Evolutionary conservation across 1,139 yeast genomes (phyloP).

Genomic region (Protomyces inundatus): DNA sequence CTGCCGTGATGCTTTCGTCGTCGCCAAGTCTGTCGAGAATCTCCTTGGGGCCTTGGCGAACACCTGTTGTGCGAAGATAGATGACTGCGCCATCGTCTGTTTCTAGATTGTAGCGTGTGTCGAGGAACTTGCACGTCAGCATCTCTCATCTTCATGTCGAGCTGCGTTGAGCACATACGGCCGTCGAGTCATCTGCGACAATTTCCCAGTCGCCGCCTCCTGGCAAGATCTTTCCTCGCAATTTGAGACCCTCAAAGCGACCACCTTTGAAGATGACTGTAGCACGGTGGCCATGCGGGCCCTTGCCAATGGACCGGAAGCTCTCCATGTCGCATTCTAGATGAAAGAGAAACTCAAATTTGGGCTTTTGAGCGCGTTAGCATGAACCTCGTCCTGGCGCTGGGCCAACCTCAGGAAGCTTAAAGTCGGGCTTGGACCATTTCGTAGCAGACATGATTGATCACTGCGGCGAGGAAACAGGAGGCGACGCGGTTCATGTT

Average conservation of each 20-base stretch:
- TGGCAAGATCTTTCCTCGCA: constrained; percentile 12
- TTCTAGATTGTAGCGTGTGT: constrained; percentile 18
- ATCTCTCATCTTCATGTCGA: not conserved
- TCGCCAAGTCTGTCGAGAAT: constrained; percentile 20
- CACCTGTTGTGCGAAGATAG: constrained; percentile 18
- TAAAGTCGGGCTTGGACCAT: constrained; percentile 12
- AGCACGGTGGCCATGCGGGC: constrained; percentile 22
- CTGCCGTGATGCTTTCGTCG: constrained; percentile 17
- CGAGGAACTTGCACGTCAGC: not conserved
- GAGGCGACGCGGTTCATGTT: no score
- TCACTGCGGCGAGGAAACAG: no score
- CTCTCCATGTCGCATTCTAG: constrained; percentile 26
- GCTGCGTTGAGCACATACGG: not conserved
- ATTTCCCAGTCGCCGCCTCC: constrained; percentile 25
- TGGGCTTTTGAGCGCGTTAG: not conserved
- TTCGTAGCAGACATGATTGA: not conserved
- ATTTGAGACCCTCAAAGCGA: constrained; percentile 20
- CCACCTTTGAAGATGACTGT: constrained; percentile 25
- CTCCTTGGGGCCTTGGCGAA: constrained; percentile 18
- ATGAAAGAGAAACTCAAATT: constrained; percentile 19
- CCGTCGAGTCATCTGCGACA: constrained; percentile 9
- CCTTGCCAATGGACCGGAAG: constrained; percentile 13
- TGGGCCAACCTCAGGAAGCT: constrained; percentile 4
- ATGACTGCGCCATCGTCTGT: constrained; percentile 23
- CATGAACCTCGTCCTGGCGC: no score